A percentile compares a stretch with the other conserved stretches of the same genome.
phyloP scores from a whole-genome alignment of 495 filamentous ascomycete species.

The Neurospora sp. region DNA sequence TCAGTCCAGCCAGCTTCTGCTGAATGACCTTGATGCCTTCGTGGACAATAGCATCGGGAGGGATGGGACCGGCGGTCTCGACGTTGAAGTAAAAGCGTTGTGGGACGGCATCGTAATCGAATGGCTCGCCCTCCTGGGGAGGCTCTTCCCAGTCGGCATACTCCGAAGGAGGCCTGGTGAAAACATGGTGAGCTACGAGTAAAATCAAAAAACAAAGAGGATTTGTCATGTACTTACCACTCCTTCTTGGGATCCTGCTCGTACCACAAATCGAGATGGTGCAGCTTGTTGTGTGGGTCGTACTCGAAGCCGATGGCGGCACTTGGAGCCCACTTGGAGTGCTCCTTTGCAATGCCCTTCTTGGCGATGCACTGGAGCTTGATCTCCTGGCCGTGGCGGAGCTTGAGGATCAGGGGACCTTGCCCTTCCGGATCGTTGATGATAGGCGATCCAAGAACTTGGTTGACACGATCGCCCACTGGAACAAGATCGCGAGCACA shows the following conservation, averaged over 20 bases:
- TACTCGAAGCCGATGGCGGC: constrained; percentile 95
- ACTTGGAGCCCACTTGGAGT: constrained; percentile 92
- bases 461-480: constrained; percentile 54
- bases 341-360: constrained; percentile 97
- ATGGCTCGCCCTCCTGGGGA: constrained; percentile 67
- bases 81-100: constrained; percentile 84
- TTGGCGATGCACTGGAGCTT: constrained; percentile 87
- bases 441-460: constrained; percentile 61
- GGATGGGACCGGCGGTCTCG: constrained; percentile 76
- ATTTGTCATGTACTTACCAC: constrained; percentile 55
- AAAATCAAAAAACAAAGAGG: neutral
- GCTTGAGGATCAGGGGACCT: constrained; percentile 77
- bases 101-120: constrained; percentile 84
- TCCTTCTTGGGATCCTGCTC: constrained; percentile 75
- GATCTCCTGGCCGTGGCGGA: constrained; percentile 79
- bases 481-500: constrained; percentile 80
- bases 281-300: constrained; percentile 88
- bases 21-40: constrained; percentile 86
- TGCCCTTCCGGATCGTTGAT: constrained; percentile 72
- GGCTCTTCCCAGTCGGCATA: constrained; percentile 83
- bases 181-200: neutral
- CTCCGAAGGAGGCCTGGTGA: constrained; percentile 67
- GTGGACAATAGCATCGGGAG: constrained; percentile 77
- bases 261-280: constrained; percentile 87
- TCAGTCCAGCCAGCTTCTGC: constrained; percentile 77